Base-by-base conservation (phyloP, 1,139 yeast genomes). In the Geotrichum bryndzae region DNA sequence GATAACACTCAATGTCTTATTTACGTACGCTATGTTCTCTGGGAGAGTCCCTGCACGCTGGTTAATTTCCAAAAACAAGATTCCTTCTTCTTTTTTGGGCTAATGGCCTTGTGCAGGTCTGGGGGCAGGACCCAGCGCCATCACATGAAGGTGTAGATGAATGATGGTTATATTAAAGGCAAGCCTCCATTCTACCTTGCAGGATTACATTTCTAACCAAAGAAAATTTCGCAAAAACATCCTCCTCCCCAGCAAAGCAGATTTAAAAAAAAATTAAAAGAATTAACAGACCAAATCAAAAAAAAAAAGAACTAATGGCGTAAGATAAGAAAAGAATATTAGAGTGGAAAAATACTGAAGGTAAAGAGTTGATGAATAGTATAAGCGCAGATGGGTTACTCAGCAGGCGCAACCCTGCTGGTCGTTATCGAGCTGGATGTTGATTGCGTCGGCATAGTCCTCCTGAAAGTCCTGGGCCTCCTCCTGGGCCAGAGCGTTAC, bases 371-470 rank as follows among this genome's bases (percentile, higher is more conserved):
- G 31, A 33, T 10, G 31, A 45, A 53, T 13, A 13, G 45, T 11
- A 53, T 3, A 51, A 15, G 15, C 38, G 25, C 27, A 29, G n/a
- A 38, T 31, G 15, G 52, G 50, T 25, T 8, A 51, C 52, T 56
- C 72, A 90, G 76, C 97, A 91, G 22, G 86, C 87, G 80, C 97
- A 92, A 13, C 87, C 83, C 63, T 84, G 80, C 62, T 83, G 78
- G 64, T 90, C 97, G 61, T 86, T 87, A 71, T 92, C 98, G 71
- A 92, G 82, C 72, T 90, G 95, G 71, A 94, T 92, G 75, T 92
- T 92, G 67, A 94, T 92, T 53, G 98, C 97, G 75, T 94, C 98
- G 60, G 95, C 89, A 74, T 90, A 92, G 75, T 94, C 98, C 71
- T 91, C 97, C 69, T 86, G 88, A 67, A 88, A 90, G 65, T 89